Base-by-base conservation (phyloP, 2,329 filamentous ascomycete species). In the Diaporthe ilicicola region DNA sequence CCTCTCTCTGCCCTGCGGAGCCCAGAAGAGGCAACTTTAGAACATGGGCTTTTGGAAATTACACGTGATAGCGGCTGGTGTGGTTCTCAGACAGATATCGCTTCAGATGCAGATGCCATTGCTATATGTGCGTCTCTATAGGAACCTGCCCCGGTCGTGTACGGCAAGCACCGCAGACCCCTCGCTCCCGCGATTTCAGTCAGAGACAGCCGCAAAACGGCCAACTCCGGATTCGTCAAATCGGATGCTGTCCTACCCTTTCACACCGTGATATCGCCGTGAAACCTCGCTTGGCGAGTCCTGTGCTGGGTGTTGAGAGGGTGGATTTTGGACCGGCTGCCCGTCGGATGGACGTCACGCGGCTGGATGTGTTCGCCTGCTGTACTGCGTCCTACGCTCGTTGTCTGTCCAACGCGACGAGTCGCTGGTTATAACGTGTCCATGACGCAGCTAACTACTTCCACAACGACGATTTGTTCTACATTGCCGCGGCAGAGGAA, bases 361-460 rank as follows among this genome's bases (percentile, higher is more conserved):
- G 37, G 13, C 51, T 9, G 19, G 42, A 17, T 29, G n/a, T 37
- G 44, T 24, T 27, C n/a, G 22, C 19, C 17, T 50, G 1, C 22
- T 19, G 24, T 27, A 32, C 46, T 10, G 10, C 29, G 24, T 54
- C 17, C 42, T 42, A 59, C 22, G 24, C 27, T 34, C 22, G 53
- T 59, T 59, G 42, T 68, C 53, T 59, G 53, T 51, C 53, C 66
- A 68, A 59, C 53, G 53, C 48, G 32, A 51, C 22, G 34, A 15
- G 29, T 17, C 29, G 29, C 22, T 50, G 17, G 59, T 50, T 68
- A 68, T 53, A 50, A 50, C 15, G 1, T 29, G n/a, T 22, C 13
- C 44, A 5, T 9, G 5, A 19, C 13, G 17, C 37, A 39, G 17
- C 27, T 44, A 24, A 4, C 5, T 4, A 10, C 17, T 17, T 39